Base-by-base conservation (phyloP, 345 rosid genomes). In the Passiflora organensis region DNA sequence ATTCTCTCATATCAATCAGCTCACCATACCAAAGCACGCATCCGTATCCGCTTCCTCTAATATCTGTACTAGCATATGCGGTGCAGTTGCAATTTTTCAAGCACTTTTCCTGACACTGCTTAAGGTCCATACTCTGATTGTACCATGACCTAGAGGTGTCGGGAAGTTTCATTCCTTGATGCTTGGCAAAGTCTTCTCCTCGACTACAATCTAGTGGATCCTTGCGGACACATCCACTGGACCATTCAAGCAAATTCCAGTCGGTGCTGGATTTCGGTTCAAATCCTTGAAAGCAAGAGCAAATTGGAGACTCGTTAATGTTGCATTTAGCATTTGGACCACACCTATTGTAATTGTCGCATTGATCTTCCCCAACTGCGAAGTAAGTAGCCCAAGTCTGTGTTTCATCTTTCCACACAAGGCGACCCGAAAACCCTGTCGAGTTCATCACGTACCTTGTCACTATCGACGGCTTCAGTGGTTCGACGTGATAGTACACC, bases 261-360 rank as follows among this genome's bases (percentile, higher is more conserved):
- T 60, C 56, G 15, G 13, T 36, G 14, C 13, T 1, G 9, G 11
- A 13, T n/a, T 65, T 65, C 5, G 69, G 48, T 1, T 13, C 19
- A 23, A 65, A 65, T 21, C 70, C 64, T 1, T 51, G 18, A 4
- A 65, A 25, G n/a, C 70, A 65, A 0, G 10, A 13, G 24, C 70
- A 65, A 1, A 51, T 15, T 0, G 58, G 49, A 6, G 58, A 21
- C 10, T 45, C 19, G 14, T 51, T 43, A 1, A 44, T 32, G 6
- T 52, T 47, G 13, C 70, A 65, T 3, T 32, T 65, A 13, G 43
- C 55, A 51, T 57, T 34, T 18, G 22, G 24, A 5, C 61, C 61
- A 48, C 61, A 64, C 9, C 36, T 13, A 0, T 21, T 36, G 39
- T 65, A 58, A 5, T 18, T 24, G 11, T 57, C 58, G 45, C 69